Evolutionary conservation across 139 green algal genomes (phyloP), one percentile per base, ranked within the genome.

Genomic region (Penium margaritaceum): DNA sequence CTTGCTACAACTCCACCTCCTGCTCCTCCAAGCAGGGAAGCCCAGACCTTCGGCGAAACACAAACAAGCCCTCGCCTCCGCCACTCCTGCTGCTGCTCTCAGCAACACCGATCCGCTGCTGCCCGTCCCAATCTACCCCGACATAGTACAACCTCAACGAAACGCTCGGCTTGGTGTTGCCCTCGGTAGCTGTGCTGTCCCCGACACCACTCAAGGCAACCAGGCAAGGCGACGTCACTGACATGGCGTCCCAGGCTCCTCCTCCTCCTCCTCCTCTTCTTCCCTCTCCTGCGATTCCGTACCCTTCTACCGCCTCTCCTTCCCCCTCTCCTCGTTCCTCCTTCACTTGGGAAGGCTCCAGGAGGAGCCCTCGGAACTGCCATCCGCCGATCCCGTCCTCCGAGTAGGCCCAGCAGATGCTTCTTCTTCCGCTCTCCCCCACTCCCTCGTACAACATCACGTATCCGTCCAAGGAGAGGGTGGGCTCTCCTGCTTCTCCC

Each of bases 71-170:
- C n/a, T n/a, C n/a, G n/a, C n/a, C n/a, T n/a, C n/a, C n/a, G n/a
- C n/a, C n/a, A n/a, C n/a, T n/a, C n/a, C n/a, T n/a, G n/a, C n/a
- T n/a, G n/a, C n/a, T n/a, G n/a, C 63, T 70, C 63, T 74, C 73
- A 12, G 73, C 73, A 30, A 66, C 39, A 14, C 73, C 73, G 9
- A 79, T 34, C 19, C 51, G 43, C 4, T 43, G 21, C 24, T 32
- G 37, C 15, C 57, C 75, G 36, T 44, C 27, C 4, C 36, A 44
- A 30, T 38, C 75, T 7, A 14, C 62, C 47, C 75, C 75, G 14
- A 75, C 38, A 53, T 81, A 81, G 61, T 81, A 81, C 15, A 81
- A 35, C 43, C 75, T 15, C 35, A 66, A 21, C 17, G 35, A 21
- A 30, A n/a, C n/a, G n/a, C n/a, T n/a, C n/a, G n/a, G n/a, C n/a